These are phyloP conservation scores for Populus deltoides DNA, from an alignment of 345 rosid species.

Conservation along the genomic window DNA sequence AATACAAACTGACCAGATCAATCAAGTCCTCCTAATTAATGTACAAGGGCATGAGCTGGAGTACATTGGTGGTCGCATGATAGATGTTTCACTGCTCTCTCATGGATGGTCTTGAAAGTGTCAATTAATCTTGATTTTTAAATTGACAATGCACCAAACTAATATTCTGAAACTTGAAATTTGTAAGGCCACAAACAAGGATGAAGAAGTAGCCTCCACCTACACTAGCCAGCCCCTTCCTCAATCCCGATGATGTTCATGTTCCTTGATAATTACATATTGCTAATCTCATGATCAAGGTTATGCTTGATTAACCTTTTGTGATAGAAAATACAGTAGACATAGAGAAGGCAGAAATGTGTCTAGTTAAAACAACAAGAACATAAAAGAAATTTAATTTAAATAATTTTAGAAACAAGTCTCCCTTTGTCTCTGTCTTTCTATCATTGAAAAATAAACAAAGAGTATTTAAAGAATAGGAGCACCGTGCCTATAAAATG, in stretches of 20 bases:
- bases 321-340: too few species aligned
- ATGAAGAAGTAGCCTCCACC: too few species aligned
- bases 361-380: too few species aligned
- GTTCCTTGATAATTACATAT: neutral
- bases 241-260: too few species aligned
- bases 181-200: neutral
- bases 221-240: too few species aligned
- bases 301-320: too few species aligned
- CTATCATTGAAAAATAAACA: too few species aligned
- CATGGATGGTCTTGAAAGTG: neutral
- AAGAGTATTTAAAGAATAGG: too few species aligned
- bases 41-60: neutral
- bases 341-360: too few species aligned
- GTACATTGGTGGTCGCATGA: neutral
- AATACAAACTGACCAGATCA: neutral
- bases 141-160: constrained; percentile 2
- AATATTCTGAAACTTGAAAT: neutral
- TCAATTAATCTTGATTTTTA: neutral
- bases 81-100: neutral
- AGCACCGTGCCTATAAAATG: neutral
- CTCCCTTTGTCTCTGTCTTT: too few species aligned
- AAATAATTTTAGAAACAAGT: too few species aligned
- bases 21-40: neutral
- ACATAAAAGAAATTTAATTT: too few species aligned
- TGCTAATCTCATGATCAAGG: neutral